Percentiles rank a stretch among this genome's conserved stretches.
Evolutionary conservation across 164 flowering plant genomes (phyloP).

Genomic region (Houttuynia cordata): DNA sequence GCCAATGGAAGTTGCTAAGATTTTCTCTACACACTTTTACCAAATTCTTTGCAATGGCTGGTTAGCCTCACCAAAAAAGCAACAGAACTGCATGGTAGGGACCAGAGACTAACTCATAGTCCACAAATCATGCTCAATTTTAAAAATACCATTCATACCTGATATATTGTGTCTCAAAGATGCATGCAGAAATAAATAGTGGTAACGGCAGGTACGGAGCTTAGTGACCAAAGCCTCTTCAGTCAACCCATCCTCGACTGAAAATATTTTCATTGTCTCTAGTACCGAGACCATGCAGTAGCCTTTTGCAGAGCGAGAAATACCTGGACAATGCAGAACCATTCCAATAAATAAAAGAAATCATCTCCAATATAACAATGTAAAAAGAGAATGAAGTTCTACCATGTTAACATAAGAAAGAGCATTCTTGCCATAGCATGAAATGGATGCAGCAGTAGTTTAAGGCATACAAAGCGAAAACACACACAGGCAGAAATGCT

Average conservation of each 20-base stretch:
- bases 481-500: no score
- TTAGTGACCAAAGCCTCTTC: constrained; percentile 95
- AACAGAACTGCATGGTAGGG: no score
- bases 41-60: no score
- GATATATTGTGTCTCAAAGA: constrained; percentile 73
- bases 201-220: constrained; percentile 80
- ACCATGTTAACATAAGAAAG: no score
- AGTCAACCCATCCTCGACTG: constrained; percentile 80
- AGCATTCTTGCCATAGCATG: no score
- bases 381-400: not conserved
- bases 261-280: constrained; percentile 95
- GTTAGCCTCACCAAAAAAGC: no score
- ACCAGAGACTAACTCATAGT: not conserved
- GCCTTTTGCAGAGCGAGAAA: constrained; percentile 95
- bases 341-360: no score
- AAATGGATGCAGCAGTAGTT: no score
- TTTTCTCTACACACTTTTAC: no score
- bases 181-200: constrained; percentile 72
- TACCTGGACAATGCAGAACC: constrained; percentile 29
- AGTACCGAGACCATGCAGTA: constrained; percentile 56
- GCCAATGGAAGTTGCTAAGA: no score
- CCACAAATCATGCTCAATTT: not conserved
- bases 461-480: no score
- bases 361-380: not conserved
- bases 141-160: constrained; percentile 32